Evolutionary conservation across 805 yeast species (phyloP), one percentile per base, ranked within the genome.

Genomic region (Cyberlindnera japonica): DNA sequence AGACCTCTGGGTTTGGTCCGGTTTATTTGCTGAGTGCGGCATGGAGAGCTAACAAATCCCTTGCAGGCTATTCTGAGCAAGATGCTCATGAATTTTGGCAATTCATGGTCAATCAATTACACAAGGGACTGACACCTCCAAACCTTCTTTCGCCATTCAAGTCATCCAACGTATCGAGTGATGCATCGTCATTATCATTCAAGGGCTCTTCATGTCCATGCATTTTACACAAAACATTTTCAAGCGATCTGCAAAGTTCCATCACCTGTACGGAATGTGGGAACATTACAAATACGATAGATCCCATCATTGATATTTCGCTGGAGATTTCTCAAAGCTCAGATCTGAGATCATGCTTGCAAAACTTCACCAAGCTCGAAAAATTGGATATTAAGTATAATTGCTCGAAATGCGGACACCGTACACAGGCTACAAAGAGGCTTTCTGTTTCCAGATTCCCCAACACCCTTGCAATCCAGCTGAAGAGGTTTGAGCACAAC

Each of bases 21-120:
- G 81, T 93, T 2, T 76, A 83, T 37, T 63, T 93, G 34, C 69
- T 93, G 36, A 72, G 77, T n/a, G 86, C 96, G 11, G 82, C 96
- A 1, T 89, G 96, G 91, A 81, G 81, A 53, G 81, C 82, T 34
- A 85, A 87, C 51, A 77, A 84, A 49, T 75, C 88, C 24, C 73
- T 93, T 43, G 95, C 97, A 0, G 99, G 99, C 2, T 90, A 90
- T 51, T 83, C 93, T 25, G 97, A 93, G 62, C 99, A 93, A 63
- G 99, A 93, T 60, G 98, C 99, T 0, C 99, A 93, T 63, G 99
- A 93, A 62, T 93, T 91, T 62, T 83, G 95, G 83, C 97, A 93
- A 58, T 90, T 91, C 58, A 57, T 91, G 21, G 69, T 91, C 27
- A 85, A 91, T 61, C 95, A 89, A 62, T 63, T 93, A 41, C 99